Base-by-base conservation (phyloP, 805 yeast genomes). In the Blastobotrys robertii region DNA sequence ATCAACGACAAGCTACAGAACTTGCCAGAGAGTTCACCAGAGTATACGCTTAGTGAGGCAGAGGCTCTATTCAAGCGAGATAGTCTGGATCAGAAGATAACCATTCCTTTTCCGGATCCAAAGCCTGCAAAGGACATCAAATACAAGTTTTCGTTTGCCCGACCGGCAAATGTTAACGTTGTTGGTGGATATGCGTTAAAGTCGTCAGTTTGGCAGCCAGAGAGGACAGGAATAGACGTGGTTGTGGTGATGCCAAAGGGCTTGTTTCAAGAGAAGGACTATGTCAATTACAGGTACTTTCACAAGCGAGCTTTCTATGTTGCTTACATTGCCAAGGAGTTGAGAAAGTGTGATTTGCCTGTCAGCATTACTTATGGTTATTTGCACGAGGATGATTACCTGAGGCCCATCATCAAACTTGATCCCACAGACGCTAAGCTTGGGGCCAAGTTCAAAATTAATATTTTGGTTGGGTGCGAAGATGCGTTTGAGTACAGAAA, bases 181-280 rank as follows among this genome's bases (percentile, higher is more conserved):
- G 81, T 85, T 7, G 97, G 98, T 1, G 79, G 95, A 5, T 90
- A 85, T 66, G 92, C 95, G 3, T 68, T 90, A 50, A 85, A 85
- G 54, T 79, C 95, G 0, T 86, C 83, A 2, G 80, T 84, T 16
- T 72, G 76, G 38, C 73, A 73, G 48, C 79, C 81, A 19, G 69
- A 70, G 36, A 82, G 84, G 0, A 68, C 77, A 59, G 67, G 84
- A 4, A 74, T 90, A 15, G 98, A 92, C 59, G 73, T 92, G 25
- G 71, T 83, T 29, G 68, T 90, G 34, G 79, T 84, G 3, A 90
- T 92, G 88, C 95, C 97, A 4, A 63, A 66, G 41, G 63, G 66
- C 22, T 59, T 83, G 38, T 82, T 92, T 57, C 87, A 82, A 55
- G 79, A 81, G 41, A 92, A 92, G 64, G 98, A 92, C 61, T 85